Conservation (phyloP, 2,329 filamentous ascomycete genomes). For the Clarireedia homoeocarpa region DNA sequence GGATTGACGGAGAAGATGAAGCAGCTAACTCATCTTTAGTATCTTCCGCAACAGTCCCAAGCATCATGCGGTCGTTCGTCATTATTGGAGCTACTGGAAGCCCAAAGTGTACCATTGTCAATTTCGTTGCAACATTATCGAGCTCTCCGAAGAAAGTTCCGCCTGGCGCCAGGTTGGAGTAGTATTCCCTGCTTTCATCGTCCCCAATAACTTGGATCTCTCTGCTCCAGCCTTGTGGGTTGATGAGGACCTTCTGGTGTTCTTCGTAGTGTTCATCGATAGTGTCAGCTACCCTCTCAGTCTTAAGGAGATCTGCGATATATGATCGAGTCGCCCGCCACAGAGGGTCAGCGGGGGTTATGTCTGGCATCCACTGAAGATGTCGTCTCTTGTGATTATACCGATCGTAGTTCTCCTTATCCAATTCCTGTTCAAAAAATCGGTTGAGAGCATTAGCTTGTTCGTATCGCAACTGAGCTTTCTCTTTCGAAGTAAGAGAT, state of each 20-base stretch:
- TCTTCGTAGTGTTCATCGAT: constrained; percentile 4
- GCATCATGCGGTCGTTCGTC: constrained; percentile 19
- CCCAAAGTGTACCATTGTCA: constrained; percentile 28
- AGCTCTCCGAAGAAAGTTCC: constrained; percentile 4
- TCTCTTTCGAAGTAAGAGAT: not conserved
- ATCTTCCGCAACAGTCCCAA: constrained; percentile 1
- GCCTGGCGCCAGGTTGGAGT: not conserved
- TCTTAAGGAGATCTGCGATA: not conserved
- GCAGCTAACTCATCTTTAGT: constrained; percentile 17
- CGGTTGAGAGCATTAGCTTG: constrained; percentile 7
- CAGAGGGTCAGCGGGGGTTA: not conserved
- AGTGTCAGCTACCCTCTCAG: not conserved
- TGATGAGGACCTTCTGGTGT: not conserved
- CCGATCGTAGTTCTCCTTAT: constrained; percentile 1
- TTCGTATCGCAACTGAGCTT: not conserved
- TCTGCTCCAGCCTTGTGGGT: not conserved
- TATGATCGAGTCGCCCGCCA: not conserved
- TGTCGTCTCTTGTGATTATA: not conserved
- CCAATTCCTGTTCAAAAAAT: constrained; percentile 8
- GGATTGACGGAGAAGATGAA: constrained; percentile 6
- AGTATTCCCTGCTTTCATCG: constrained; percentile 1
- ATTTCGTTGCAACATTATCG: constrained; percentile 26
- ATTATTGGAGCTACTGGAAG: constrained; percentile 25
- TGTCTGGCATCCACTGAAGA: constrained; percentile 7
- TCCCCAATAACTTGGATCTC: not conserved